phyloP scores from a whole-genome alignment of 1,139 yeast genomes.

The Sugiyamaella xylanicola region DNA sequence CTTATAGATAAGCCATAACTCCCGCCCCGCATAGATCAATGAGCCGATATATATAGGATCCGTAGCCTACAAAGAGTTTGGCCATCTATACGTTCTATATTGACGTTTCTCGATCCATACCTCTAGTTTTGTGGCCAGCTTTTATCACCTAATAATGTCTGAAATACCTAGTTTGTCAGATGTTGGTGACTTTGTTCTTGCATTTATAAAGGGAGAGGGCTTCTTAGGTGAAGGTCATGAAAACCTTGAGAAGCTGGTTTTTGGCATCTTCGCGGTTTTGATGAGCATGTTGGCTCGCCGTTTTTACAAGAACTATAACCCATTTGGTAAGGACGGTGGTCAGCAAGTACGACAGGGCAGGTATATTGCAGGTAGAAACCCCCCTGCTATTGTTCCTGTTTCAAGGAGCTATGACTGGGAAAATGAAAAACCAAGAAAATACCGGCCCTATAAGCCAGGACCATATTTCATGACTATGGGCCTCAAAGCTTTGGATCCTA shows the following conservation, averaged over 20 bases:
- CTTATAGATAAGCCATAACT: neutral
- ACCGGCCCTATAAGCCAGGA: conserved; percentile 66
- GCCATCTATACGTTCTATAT: neutral
- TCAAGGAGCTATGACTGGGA: conserved; percentile 48
- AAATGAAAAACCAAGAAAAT: conserved; percentile 50
- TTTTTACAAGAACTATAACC: neutral
- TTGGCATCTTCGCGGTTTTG: neutral
- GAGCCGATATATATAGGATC: neutral
- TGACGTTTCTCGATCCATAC: neutral
- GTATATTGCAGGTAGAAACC: conserved; percentile 4
- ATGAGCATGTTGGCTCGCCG: conserved; percentile 1
- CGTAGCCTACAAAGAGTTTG: no score
- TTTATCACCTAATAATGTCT: neutral
- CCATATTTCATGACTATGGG: conserved; percentile 71
- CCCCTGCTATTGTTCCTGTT: conserved; percentile 26
- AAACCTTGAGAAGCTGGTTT: conserved; percentile 3
- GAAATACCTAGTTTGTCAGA: neutral
- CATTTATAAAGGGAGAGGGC: conserved; percentile 11
- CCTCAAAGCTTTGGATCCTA: conserved; percentile 53
- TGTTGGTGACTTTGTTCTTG: neutral
- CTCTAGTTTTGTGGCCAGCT: neutral
- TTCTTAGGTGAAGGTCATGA: conserved; percentile 11
- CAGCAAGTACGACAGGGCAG: conserved; percentile 2
- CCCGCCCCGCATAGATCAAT: conserved; percentile 8
- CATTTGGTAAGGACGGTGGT: conserved; percentile 5